phyloP scores from a whole-genome alignment of 2,329 filamentous ascomycete species.

The Penicillium sp. region DNA sequence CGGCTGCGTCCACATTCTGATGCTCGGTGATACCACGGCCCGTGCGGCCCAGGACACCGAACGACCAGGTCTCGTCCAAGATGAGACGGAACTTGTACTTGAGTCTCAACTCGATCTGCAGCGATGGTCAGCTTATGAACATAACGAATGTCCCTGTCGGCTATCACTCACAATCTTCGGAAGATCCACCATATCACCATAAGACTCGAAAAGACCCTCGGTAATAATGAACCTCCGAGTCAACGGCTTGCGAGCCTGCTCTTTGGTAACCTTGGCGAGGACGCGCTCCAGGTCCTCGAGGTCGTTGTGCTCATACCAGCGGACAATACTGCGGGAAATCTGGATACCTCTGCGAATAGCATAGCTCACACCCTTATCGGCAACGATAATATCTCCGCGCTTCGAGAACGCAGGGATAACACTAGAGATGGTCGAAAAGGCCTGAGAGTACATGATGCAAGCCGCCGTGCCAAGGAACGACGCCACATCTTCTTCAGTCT shows the following conservation, averaged over 20 bases:
- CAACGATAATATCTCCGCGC: slow-evolving; percentile 93
- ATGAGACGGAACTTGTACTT: slow-evolving; percentile 98
- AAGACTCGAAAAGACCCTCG: slow-evolving; percentile 86
- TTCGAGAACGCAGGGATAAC: slow-evolving; percentile 97
- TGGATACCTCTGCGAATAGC: slow-evolving; percentile 91
- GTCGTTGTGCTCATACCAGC: slow-evolving; percentile 94
- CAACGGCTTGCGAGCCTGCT: slow-evolving; percentile 80
- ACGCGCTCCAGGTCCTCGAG: slow-evolving; percentile 88
- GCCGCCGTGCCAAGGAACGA: slow-evolving; percentile 79
- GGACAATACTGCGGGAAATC: slow-evolving; percentile 81
- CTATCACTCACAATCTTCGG: slow-evolving; percentile 67
- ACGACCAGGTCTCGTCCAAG: slow-evolving; percentile 95
- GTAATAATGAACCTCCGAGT: slow-evolving; percentile 94
- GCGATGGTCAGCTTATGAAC: slow-evolving; percentile 4
- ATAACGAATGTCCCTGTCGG: background rate
- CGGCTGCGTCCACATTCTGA: slow-evolving; percentile 87
- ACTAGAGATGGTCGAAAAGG: slow-evolving; percentile 93
- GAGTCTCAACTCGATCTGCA: slow-evolving; percentile 79
- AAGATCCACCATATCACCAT: slow-evolving; percentile 77
- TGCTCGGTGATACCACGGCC: slow-evolving; percentile 91
- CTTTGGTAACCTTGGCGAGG: slow-evolving; percentile 76
- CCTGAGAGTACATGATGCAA: slow-evolving; percentile 92
- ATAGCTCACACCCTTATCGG: slow-evolving; percentile 88
- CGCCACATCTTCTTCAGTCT: slow-evolving; percentile 89
- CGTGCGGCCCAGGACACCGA: slow-evolving; percentile 85